Percentiles rank a stretch among this genome's conserved stretches.
These are phyloP conservation scores for Myriosclerotinia duriaeana DNA, from an alignment of 2,329 filamentous ascomycete genomes.

Conservation along the genomic window DNA sequence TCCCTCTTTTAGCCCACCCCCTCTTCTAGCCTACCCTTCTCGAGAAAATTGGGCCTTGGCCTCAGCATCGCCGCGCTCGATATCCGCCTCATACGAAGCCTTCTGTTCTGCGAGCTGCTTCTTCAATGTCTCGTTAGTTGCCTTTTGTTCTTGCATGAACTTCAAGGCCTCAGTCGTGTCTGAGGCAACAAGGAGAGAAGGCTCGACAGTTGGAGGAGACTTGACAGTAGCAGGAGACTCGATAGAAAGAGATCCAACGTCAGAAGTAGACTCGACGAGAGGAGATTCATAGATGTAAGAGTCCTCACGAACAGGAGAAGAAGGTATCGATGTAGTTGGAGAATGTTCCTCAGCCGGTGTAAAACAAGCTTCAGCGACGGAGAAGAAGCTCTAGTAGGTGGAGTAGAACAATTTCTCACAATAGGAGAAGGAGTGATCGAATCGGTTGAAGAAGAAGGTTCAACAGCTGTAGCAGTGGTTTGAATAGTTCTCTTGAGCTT, in stretches of 20 bases:
- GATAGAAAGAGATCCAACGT: neutral
- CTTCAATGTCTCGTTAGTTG: too few species aligned
- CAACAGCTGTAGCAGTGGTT: neutral
- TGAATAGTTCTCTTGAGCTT: neutral
- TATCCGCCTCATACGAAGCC: too few species aligned
- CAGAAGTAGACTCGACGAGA: neutral
- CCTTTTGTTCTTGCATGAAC: too few species aligned
- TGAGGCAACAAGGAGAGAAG: neutral
- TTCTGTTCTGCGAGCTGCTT: too few species aligned
- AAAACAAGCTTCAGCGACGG: neutral
- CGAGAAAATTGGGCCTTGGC: too few species aligned
- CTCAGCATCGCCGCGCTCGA: too few species aligned
- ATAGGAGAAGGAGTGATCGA: neutral
- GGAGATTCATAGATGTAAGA: neutral
- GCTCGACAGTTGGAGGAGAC: neutral
- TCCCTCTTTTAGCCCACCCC: too few species aligned
- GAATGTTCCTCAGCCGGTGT: neutral
- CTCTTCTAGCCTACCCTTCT: too few species aligned
- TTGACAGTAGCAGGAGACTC: neutral
- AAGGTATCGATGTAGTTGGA: neutral
- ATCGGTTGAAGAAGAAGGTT: neutral
- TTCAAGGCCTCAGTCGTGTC: neutral
- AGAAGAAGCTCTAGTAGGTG: neutral
- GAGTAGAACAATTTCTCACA: neutral
- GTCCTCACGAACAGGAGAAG: neutral